These are phyloP conservation scores for Oryza glumipatula DNA, from an alignment of 176 grass and related monocot species.

Conservation along the genomic window DNA sequence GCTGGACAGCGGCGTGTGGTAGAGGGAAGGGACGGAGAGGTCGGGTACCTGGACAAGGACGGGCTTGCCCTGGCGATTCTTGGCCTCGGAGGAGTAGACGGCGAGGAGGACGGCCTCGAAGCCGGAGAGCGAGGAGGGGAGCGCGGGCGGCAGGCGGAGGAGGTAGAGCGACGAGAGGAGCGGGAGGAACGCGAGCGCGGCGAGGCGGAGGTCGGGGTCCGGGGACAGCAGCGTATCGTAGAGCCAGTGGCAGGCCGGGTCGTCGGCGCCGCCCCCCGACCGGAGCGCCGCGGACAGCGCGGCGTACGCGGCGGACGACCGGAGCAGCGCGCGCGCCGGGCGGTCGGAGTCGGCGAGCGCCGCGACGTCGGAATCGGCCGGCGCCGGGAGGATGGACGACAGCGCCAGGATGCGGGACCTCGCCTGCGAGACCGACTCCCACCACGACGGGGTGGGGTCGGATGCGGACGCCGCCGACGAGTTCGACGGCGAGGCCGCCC, in stretches of 20 bases:
- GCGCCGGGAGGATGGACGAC: constrained; percentile 54
- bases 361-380: constrained; percentile 52
- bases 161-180: constrained; percentile 92
- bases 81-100: constrained; percentile 83
- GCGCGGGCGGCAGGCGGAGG: constrained; percentile 62
- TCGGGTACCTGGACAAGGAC: constrained; percentile 86
- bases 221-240: constrained; percentile 94
- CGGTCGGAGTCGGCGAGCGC: constrained; percentile 89
- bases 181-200: constrained; percentile 83
- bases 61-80: constrained; percentile 77
- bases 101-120: constrained; percentile 98
- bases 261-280: constrained; percentile 73
- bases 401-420: constrained; percentile 78
- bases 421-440: constrained; percentile 86
- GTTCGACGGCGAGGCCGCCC: constrained; percentile 43
- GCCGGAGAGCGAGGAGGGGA: constrained; percentile 69
- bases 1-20: constrained; percentile 66
- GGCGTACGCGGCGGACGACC: constrained; percentile 60
- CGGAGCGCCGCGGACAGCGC: constrained; percentile 73
- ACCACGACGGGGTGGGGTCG: constrained; percentile 73
- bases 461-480: constrained; percentile 38
- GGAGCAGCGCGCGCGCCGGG: constrained; percentile 77
- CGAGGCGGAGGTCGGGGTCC: constrained; percentile 91
- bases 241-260: constrained; percentile 91
- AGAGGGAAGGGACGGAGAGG: constrained; percentile 80